phyloP scores from a whole-genome alignment of 352 stramenopile species.

The Globisporangium megalacanthum region DNA sequence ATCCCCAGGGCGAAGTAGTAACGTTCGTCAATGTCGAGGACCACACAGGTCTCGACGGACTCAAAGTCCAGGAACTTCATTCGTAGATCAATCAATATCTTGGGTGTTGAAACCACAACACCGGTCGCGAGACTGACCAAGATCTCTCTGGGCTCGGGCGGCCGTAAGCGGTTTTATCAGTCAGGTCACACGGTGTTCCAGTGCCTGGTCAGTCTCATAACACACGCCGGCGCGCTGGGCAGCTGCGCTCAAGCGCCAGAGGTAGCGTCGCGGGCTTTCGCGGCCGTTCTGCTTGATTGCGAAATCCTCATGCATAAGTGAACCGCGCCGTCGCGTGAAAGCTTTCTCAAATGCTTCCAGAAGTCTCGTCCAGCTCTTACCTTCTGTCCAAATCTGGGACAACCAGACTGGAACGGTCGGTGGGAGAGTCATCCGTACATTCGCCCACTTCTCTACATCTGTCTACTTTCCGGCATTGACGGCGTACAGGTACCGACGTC shows the following conservation, averaged over 20 bases:
- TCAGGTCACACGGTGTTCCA: too few species aligned
- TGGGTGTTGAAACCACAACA: too few species aligned
- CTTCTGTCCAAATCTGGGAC: background rate
- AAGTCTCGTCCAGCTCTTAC: background rate
- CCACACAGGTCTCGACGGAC: too few species aligned
- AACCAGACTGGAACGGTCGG: background rate
- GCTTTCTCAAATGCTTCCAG: background rate
- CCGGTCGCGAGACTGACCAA: too few species aligned
- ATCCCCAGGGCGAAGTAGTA: too few species aligned
- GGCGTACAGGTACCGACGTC: background rate
- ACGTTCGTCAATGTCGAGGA: too few species aligned
- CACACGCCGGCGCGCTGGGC: too few species aligned
- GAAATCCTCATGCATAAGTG: background rate
- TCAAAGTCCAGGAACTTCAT: too few species aligned
- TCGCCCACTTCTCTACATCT: background rate
- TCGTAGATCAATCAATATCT: too few species aligned
- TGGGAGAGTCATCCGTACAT: background rate
- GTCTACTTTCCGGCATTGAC: background rate
- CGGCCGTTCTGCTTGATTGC: background rate
- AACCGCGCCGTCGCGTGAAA: background rate
- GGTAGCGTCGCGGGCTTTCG: background rate
- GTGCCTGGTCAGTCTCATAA: too few species aligned
- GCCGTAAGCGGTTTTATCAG: too few species aligned
- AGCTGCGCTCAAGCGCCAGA: slow-evolving; percentile 2
- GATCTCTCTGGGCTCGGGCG: too few species aligned